Conservation (phyloP, 768 basidiomycete species). For the Pleurotus giganteus region DNA sequence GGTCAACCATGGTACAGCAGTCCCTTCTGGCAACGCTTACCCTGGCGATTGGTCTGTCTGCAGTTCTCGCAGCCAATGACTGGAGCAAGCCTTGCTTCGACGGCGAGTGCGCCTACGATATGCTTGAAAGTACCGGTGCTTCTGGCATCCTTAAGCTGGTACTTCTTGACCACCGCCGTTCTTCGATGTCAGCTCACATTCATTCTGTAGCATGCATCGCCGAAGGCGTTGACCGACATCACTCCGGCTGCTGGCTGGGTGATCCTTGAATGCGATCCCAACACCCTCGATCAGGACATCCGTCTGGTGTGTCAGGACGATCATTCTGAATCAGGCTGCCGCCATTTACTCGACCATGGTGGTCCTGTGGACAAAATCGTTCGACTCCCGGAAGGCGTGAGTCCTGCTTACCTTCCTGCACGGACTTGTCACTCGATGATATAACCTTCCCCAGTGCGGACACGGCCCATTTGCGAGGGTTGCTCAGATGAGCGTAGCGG, state of each 20-base stretch:
- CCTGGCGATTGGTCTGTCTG: too few relatives aligned
- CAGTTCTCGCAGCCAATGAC: constrained; percentile 16
- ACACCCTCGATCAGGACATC: neutral
- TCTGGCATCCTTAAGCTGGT: constrained; percentile 2
- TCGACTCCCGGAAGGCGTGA: constrained; percentile 50
- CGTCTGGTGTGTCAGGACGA: constrained; percentile 10
- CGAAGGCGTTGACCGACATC: neutral
- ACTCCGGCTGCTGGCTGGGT: constrained; percentile 1
- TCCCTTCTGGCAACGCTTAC: too few relatives aligned
- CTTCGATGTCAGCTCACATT: neutral
- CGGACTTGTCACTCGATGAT: neutral
- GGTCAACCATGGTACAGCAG: too few relatives aligned
- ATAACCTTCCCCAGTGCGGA: constrained; percentile 5
- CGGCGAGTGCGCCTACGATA: constrained; percentile 20
- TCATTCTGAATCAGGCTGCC: constrained; percentile 29
- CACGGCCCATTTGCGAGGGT: constrained; percentile 23
- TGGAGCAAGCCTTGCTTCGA: constrained; percentile 22
- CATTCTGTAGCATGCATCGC: neutral
- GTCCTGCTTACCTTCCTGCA: constrained; percentile 14
- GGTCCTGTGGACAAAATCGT: constrained; percentile 49
- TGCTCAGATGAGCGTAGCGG: constrained; percentile 30
- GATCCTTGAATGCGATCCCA: neutral
- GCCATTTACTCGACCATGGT: constrained; percentile 33
- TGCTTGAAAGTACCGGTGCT: neutral
- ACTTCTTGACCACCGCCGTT: neutral